These are phyloP conservation scores for Russula sp. DNA, from an alignment of 768 basidiomycete species.

Conservation along the genomic window DNA sequence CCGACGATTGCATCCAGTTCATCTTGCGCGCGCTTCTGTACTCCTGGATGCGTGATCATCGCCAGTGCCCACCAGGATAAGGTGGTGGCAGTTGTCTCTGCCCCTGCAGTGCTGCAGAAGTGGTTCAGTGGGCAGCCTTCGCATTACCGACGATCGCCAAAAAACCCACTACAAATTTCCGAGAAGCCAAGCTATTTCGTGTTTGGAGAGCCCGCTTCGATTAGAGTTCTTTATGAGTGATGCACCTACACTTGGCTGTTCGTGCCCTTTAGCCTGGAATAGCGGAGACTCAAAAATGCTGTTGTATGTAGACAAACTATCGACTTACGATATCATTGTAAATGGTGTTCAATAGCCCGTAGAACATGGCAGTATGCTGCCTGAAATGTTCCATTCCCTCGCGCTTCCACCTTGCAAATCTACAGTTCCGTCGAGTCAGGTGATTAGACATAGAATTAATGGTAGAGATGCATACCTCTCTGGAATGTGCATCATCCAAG, in stretches of 20 bases:
- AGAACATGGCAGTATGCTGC: conserved; percentile 12
- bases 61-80: conserved; percentile 13
- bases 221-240: conserved; percentile 5
- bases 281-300: background rate
- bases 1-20: conserved; percentile 5
- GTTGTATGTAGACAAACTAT: background rate
- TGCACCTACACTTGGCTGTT: background rate
- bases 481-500: conserved; percentile 21
- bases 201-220: conserved; percentile 8
- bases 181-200: conserved; percentile 17
- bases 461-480: background rate
- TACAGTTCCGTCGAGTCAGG: background rate
- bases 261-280: background rate
- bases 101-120: background rate
- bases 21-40: conserved; percentile 9
- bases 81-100: conserved; percentile 4
- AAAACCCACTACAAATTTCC: conserved; percentile 11
- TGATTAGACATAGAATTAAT: no score
- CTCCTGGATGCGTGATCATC: conserved; percentile 17
- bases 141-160: background rate
- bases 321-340: conserved; percentile 7
- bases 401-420: conserved; percentile 24
- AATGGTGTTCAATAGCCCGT: conserved; percentile 12
- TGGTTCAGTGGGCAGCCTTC: background rate
- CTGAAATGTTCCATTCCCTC: conserved; percentile 12